Base-by-base conservation (phyloP, 2,329 filamentous ascomycete genomes). In the Karstenula rhodostoma region DNA sequence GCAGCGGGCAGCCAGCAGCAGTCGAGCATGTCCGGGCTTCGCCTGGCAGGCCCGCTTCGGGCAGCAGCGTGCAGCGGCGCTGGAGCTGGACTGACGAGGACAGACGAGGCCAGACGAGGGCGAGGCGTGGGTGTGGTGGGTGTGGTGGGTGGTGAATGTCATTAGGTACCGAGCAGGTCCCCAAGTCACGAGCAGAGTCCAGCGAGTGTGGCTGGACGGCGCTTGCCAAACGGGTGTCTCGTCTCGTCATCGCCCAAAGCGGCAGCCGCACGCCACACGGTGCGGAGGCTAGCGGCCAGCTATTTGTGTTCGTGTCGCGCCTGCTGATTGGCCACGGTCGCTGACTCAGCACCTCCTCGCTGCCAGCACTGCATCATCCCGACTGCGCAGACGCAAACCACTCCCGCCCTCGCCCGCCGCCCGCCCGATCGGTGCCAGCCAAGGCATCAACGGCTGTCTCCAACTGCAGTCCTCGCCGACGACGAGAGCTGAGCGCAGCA, bases 351-450 rank as follows among this genome's bases (percentile, higher is more conserved):
- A 13, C 52, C 15, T 35, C 9, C 33, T 12, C 4, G 10, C 5
- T 10, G 6, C 35, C 35, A 8, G 37, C 37, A 40, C n/a, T n/a
- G n/a, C 17, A 8, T 3, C 37, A n/a, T 48, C 48, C 55, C 56
- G 58, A 48, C 49, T 58, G 54, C n/a, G 58, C 56, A 54, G 62
- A 55, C 53, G 42, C 42, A 44, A 53, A 52, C 59, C 61, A 56
- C 59, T 52, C 56, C 56, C 55, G 53, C 56, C 59, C 53, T 56
- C 58, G 49, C 57, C 55, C 59, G 58, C 59, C 65, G 59, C 63
- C 67, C 67, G 63, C 59, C 49, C 51, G 57, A 64, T 61, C 67
- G 67, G 67, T 60, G 59, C 55, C 51, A 62, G 60, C 59, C 63
- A 65, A 62, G 54, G 42, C 43, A 32, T 42, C 65, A 66, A 67